Evolutionary conservation across 306 rosid species (phyloP), one percentile per base, ranked within the genome.

Genomic region (Casuarina cunninghamiana): DNA sequence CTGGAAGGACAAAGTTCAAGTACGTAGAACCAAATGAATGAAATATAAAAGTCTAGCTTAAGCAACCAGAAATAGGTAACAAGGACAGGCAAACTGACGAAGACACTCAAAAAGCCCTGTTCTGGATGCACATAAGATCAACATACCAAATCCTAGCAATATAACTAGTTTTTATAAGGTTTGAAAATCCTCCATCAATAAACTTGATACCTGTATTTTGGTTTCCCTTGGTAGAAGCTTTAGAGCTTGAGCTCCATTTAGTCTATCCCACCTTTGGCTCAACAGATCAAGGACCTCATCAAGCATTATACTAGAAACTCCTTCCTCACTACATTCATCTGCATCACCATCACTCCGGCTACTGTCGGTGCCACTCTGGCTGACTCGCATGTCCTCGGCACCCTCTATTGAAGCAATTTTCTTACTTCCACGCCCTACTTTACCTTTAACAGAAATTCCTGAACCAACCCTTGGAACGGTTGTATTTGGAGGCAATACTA

Each of bases 201-300:
- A 55, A 77, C 76, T 19, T 37, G 71, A 72, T 91, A 96, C 99
- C 99, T 91, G 96, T 75, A 96, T 80, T 84, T 88, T 96, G 6
- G 98, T 96, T 79, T 93, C 99, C 83, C 86, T 96, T 0, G 99
- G 99, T 79, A 93, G 49, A 75, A 93, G 97, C 89, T 86, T 93
- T 81, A 93, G 97, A 69, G 98, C 99, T 83, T 93, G 98, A 68
- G 99, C 96, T 84, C 99, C 98, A 83, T 93, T 93, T 83, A 91
- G 85, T 85, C 97, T 87, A 80, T 90, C 97, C 98, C 98, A 96
- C 77, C 91, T 87, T 80, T 81, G 84, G 83, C 99, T 89, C 89
- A 96, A 91, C 86, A 96, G 71, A 84, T 96, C 93, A 81, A 96
- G 94, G 82, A 89, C 90, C 86, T 93, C 93, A 66, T 90, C 96